Evolutionary conservation across 1,284 basidiomycete species (phyloP), one percentile per base, ranked within the genome.

Genomic region (Puccinia brachypodii): DNA sequence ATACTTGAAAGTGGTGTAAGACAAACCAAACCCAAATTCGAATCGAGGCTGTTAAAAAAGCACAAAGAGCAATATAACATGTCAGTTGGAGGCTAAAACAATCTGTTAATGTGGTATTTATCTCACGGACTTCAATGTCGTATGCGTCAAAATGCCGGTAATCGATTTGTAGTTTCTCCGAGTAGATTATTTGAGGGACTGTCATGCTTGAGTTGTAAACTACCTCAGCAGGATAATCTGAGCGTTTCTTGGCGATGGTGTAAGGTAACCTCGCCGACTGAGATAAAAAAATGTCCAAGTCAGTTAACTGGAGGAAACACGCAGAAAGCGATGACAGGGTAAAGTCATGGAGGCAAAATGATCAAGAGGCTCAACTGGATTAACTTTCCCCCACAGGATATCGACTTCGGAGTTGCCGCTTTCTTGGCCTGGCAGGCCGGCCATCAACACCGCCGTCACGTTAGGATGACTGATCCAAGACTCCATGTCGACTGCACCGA

Each of bases 141-240:
- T 82, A n/a, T 0, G 53, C 13, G 68, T 83, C 83, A 72, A 83
- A 83, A 76, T 83, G 83, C 4, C 82, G 47, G 58, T 83, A 83
- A 69, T 83, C 83, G 16, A 83, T 81, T 11, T 64, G 11, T 14
- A 82, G 25, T 40, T 58, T 25, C 58, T 83, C 83, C 14, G 68
- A n/a, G 28, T 82, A 81, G 60, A 22, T 82, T 6, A 69, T 53
- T 71, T 80, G 77, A 40, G 82, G 78, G 50, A 82, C 40, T 2
- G 44, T 19, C 68, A 64, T 64, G 28, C 8, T 69, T 9, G 80
- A 81, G 36, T 75, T 58, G 40, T 76, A 81, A 66, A 81, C 22
- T 42, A 81, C 33, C 19, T 75, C 72, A 0, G 80, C 80, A 25
- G 80, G 58, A 47, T 64, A 82, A 58, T 82, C 80, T 0, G 56